Evolutionary conservation across 768 basidiomycete species (phyloP), one percentile per base, ranked within the genome.

Genomic region (Tulasnella sp.): DNA sequence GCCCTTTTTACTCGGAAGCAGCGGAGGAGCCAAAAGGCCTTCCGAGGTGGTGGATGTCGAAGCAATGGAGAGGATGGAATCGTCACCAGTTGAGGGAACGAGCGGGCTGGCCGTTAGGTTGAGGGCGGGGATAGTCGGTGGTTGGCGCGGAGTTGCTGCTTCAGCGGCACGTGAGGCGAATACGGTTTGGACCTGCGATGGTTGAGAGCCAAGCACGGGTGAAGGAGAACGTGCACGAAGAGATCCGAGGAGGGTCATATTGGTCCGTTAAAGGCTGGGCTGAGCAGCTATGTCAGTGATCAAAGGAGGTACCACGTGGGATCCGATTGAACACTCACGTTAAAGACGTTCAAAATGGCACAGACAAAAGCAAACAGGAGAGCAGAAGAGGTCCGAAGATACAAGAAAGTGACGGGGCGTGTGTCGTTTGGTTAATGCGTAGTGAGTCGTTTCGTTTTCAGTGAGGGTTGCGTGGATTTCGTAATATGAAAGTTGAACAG

Each of bases 181-280:
- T 37, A 26, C n/a, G 48, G 29, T 26, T 32, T 35, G 57, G 15
- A 32, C 5, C 20, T 37, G 51, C 46, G 29, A 35, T 40, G n/a
- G 55, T 37, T 57, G 75, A 6, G 73, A 42, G 44, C 46, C 44
- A n/a, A 48, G 73, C 51, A 55, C 40, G 39, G 75, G 51, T 18
- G 75, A 61, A 20, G 75, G 75, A 10, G 75, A 67, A 39, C 75
- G 75, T 18, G 29, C 42, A 40, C 75, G 75, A 55, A 76, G 42
- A 26, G 75, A 61, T 37, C 55, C 75, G 48, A 61, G 39, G n/a
- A 61, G 18, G 35, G 55, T 69, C 75, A 76, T 76, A 23, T 0
- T 39, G 32, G 48, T 39, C 11, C 32, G 75, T 76, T 61, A 76
- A 13, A 74, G 37, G 61, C 26, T 32, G 61, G 61, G 32, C 29